A percentile compares a stretch with the other conserved stretches of the same genome.
Conservation (phyloP, 768 basidiomycete genomes). For the Russula sp. region DNA sequence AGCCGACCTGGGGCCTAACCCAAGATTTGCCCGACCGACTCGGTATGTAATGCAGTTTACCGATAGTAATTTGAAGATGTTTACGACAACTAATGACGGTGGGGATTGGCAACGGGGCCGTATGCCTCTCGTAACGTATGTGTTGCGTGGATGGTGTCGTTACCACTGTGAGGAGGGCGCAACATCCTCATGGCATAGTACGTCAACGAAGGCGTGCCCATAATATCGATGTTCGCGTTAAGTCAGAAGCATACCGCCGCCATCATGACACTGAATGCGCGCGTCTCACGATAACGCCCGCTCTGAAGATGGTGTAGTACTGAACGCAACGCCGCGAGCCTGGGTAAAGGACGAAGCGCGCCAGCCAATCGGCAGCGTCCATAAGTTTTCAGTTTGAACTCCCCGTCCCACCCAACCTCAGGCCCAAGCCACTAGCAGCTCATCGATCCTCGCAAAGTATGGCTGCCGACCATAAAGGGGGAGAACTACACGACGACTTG, state of each 20-base stretch:
- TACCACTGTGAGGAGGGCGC: conserved; percentile 4
- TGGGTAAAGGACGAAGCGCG: not conserved
- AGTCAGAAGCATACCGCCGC: conserved; percentile 4
- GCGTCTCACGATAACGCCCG: not conserved
- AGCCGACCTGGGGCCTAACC: not conserved
- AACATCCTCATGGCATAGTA: conserved; percentile 15
- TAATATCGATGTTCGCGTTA: conserved; percentile 4
- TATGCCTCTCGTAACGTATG: not conserved
- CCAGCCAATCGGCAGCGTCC: not conserved
- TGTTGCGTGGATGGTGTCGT: not conserved
- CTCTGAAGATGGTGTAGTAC: not conserved
- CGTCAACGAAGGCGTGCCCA: conserved; percentile 14
- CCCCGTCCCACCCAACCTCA: not conserved
- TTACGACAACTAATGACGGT: not conserved
- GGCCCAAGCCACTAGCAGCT: not conserved
- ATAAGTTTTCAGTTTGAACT: not conserved
- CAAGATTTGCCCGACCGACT: not conserved
- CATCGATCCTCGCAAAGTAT: not conserved
- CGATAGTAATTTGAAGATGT: not conserved
- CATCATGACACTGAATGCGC: not conserved
- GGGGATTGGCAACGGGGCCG: not conserved
- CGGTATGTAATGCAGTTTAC: not conserved
- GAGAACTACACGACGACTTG: not conserved
- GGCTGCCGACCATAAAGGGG: not conserved
- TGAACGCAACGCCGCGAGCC: no score